Evolutionary conservation across 176 grass and related monocot species (phyloP), one percentile per base, ranked within the genome.

Genomic region (maize (Zea mays)): DNA sequence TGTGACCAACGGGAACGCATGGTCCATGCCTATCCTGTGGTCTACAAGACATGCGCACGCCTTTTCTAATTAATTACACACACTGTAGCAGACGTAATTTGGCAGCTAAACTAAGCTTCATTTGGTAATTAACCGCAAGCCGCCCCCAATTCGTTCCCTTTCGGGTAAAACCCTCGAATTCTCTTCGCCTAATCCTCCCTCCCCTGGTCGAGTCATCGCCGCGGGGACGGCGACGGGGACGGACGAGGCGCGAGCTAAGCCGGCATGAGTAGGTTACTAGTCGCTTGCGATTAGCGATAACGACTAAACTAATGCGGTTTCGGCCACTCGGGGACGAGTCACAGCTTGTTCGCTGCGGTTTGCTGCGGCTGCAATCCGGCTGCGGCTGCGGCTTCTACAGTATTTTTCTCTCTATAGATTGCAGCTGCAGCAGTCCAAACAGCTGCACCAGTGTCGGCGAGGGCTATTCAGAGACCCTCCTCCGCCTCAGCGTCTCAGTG

Each of bases 401-500:
- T n/a, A n/a, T n/a, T n/a, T n/a, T n/a, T n/a, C n/a, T n/a, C n/a
- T n/a, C n/a, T n/a, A n/a, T n/a, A n/a, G n/a, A n/a, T n/a, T n/a
- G n/a, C n/a, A n/a, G n/a, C n/a, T n/a, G n/a, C n/a, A n/a, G n/a
- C n/a, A n/a, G n/a, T n/a, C n/a, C n/a, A n/a, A n/a, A n/a, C n/a
- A n/a, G n/a, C n/a, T n/a, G n/a, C n/a, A n/a, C n/a, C n/a, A n/a
- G n/a, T n/a, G n/a, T n/a, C n/a, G n/a, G n/a, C n/a, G n/a, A n/a
- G n/a, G n/a, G n/a, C 65, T 73, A 80, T 54, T 27, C 62, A 38
- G 45, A n/a, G 35, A 71, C 67, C 82, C 17, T 67, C 77, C 59
- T 67, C 77, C 59, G 46, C 40, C 82, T 66, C 77, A 34, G 71
- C 85, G 76, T 72, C 20, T 72, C 71, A 89, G 75, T 86, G 83